Evolutionary conservation across 2,329 filamentous ascomycete species (phyloP).

Genomic region (Aureobasidium melanogenum): DNA sequence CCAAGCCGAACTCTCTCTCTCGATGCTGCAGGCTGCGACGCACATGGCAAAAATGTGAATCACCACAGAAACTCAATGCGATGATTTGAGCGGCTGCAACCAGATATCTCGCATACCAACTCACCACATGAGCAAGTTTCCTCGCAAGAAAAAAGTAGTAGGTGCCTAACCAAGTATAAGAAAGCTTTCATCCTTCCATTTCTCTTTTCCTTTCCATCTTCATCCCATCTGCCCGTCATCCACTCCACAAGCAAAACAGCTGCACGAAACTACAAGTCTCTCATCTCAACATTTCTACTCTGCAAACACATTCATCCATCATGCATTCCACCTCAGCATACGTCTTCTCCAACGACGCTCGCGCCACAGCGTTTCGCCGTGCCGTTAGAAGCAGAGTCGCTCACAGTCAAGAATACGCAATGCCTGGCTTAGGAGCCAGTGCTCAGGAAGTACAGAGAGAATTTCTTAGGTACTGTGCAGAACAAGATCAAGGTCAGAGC

Average conservation of each 20-base stretch:
- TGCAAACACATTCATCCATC: neutral
- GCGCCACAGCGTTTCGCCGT: neutral
- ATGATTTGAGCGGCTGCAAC: too few relatives aligned
- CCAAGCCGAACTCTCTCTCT: too few relatives aligned
- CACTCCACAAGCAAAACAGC: neutral
- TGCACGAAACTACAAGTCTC: neutral
- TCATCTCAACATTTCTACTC: neutral
- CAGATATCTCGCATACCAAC: neutral
- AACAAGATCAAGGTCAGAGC: neutral
- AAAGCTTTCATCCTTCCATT: neutral
- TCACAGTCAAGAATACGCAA: neutral
- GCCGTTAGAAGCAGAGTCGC: neutral
- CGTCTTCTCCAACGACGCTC: neutral
- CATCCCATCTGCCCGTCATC: neutral
- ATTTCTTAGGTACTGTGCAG: neutral
- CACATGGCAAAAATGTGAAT: too few relatives aligned
- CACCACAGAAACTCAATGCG: too few relatives aligned
- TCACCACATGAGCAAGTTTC: neutral
- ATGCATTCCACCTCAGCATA: neutral
- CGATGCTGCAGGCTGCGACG: too few relatives aligned
- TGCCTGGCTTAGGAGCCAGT: neutral
- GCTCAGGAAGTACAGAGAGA: neutral
- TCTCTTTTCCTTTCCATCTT: neutral
- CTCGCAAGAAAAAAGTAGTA: too few relatives aligned
- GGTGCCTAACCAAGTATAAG: neutral